Base-by-base conservation (phyloP, 2,329 filamentous ascomycete genomes). In the Chaetomiaceae sp. region DNA sequence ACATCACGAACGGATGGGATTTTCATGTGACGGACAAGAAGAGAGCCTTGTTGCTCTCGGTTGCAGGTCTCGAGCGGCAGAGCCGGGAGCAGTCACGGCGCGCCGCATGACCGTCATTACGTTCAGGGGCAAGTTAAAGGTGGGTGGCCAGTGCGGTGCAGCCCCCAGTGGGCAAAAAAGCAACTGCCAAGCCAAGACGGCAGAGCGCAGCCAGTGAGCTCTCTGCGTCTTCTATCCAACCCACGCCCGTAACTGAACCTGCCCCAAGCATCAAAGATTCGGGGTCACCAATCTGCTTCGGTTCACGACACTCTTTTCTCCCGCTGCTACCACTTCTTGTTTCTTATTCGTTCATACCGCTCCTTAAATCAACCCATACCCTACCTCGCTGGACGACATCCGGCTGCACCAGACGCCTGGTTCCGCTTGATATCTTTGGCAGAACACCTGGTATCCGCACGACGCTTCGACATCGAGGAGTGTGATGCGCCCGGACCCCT, bases 401-500 rank as follows among this genome's bases (percentile, higher is more conserved):
- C 18, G 21, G 14, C 33, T 40, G 14, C 30, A n/a, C 2, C 25
- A n/a, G 21, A 25, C 33, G 10, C 18, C 25, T 40, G 20, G 11
- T 11, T 41, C 29, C n/a, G 14, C 18, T 27, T 21, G 10, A 29
- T 20, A 37, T 36, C 37, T 37, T n/a, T 23, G 32, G 42, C 21
- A 29, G 32, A 14, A 16, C 18, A 1, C 18, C 23, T 33, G 9
- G 20, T 8, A 23, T 16, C 33, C 30, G 25, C 8, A 4, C 36
- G 45, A 38, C 45, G 23, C 33, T 13, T 16, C 34, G 27, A 13
- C 45, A 48, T n/a, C 30, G 10, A 36, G 20, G 1, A 49, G 37
- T 53, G 42, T 36, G 46, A 58, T 58, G 59, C 59, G 59, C 59
- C 52, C 53, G 51, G 58, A 51, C 57, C 38, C 51, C 48, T 18